A percentile compares a stretch with the other conserved stretches of the same genome.
Evolutionary conservation across 306 rosid species (phyloP).

Genomic region (Bauhinia variegata): DNA sequence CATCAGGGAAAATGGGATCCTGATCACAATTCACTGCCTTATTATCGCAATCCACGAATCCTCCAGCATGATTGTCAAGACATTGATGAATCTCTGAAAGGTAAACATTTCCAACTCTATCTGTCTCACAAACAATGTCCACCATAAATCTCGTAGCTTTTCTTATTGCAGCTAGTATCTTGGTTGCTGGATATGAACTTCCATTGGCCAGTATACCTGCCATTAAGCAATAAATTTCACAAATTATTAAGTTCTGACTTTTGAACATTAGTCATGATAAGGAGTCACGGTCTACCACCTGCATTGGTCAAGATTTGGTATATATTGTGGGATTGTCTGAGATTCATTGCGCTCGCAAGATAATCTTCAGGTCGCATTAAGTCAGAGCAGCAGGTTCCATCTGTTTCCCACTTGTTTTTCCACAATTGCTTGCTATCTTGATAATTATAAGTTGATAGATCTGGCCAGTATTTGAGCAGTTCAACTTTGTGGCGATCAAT

Average conservation of each 20-base stretch:
- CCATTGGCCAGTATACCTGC: constrained; percentile 2
- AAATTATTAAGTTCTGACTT: no score
- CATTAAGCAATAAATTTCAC: no score
- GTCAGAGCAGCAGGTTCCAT: no score
- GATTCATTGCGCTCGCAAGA: no score
- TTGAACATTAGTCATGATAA: no score
- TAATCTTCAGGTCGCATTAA: no score
- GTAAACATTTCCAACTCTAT: not conserved
- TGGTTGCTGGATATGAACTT: not conserved
- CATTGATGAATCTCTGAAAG: constrained; percentile 13
- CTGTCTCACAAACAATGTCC: not conserved
- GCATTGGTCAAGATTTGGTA: no score
- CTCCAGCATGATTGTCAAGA: not conserved
- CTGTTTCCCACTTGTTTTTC: no score
- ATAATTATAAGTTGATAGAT: not conserved
- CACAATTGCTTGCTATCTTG: not conserved
- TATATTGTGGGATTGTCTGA: no score
- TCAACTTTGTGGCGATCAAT: not conserved
- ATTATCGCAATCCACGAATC: not conserved
- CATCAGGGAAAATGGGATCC: not conserved
- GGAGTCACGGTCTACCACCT: no score
- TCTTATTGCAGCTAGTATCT: not conserved
- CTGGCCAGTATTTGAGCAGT: not conserved
- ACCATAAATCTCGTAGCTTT: not conserved
- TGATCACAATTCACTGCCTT: not conserved